Evolutionary conservation across 2,329 filamentous ascomycete species (phyloP), one percentile per base, ranked within the genome.

Genomic region (Aspergillus awamori): DNA sequence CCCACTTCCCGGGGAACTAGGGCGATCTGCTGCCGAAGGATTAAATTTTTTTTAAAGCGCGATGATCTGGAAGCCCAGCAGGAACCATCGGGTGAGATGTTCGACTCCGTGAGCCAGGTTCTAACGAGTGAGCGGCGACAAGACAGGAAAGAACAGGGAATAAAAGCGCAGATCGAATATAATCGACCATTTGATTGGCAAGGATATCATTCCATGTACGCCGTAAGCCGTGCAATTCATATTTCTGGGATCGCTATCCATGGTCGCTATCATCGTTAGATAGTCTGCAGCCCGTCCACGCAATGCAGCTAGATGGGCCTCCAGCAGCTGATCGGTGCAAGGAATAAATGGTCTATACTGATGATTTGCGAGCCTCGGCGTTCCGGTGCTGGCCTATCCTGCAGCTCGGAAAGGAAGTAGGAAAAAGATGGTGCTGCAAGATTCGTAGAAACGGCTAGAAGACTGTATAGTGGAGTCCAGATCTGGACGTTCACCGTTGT

Each of bases 401-500:
- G 53, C 53, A 56, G 53, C 53, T 13, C 17, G 26, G 17, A 30
- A 33, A 30, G 26, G 20, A 24, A 24, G 10, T 13, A 53, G 17
- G 26, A 33, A 22, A 43, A 13, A 36, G 20, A 36, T 47, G 53
- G 45, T 41, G 53, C 43, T 56, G 53, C 43, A 38, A 45, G 53
- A 56, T 36, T 47, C 22, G 53, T 33, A 56, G 17, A 47, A 56
- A 10, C 53, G n/a, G 41, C 39, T 56, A 56, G 53, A 56, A 56
- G 30, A 28, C 53, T 43, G 39, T 45, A 11, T 45, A 11, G 53
- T 56, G 53, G 53, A 56, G 53, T 28, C 13, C 43, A 30, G n/a
- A 56, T 53, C 51, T 36, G 20, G 24, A n/a, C 28, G 20, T 26
- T 47, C 53, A 45, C 28, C 26, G 43, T 45, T 56, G 53, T 56